A percentile compares a stretch with the other conserved stretches of the same genome.
These are phyloP conservation scores for Penicillium sp. DNA, from an alignment of 2,329 filamentous ascomycete species.

Conservation along the genomic window DNA sequence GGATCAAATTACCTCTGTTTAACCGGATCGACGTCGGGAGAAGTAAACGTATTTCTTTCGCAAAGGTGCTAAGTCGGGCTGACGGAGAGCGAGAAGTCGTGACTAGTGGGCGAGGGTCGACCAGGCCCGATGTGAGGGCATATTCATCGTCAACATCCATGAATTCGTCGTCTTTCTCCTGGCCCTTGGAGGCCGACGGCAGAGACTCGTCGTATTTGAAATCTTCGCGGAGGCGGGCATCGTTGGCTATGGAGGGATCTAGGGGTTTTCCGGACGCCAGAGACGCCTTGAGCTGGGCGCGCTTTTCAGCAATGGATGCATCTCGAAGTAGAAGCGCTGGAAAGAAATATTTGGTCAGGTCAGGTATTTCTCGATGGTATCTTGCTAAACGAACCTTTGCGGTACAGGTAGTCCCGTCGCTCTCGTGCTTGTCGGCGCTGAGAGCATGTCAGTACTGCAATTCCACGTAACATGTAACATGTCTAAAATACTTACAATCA, in stretches of 20 bases:
- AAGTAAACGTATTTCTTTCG: conserved; percentile 82
- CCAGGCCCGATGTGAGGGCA: conserved; percentile 79
- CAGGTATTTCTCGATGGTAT: not conserved
- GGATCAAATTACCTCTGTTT: conserved; percentile 85
- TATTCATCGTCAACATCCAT: conserved; percentile 89
- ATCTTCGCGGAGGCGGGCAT: conserved; percentile 77
- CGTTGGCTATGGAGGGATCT: conserved; percentile 76
- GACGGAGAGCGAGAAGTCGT: conserved; percentile 89
- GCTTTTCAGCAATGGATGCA: conserved; percentile 88
- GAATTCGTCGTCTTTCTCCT: conserved; percentile 79
- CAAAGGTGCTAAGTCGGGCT: conserved; percentile 78
- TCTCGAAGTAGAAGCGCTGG: conserved; percentile 78
- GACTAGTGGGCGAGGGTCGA: conserved; percentile 83
- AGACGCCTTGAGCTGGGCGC: conserved; percentile 79
- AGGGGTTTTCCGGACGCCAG: conserved; percentile 85
- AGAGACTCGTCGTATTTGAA: conserved; percentile 90
- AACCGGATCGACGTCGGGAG: conserved; percentile 81
- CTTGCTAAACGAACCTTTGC: conserved; percentile 46
- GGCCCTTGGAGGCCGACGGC: conserved; percentile 20
- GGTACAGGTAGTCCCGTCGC: conserved; percentile 83
- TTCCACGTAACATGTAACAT: not conserved
- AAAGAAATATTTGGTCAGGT: not conserved
- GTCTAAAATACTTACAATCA: conserved; percentile 11
- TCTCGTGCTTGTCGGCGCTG: conserved; percentile 71
- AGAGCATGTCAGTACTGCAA: not conserved